Conservation (phyloP, 768 basidiomycete genomes). For the Postia placenta region DNA sequence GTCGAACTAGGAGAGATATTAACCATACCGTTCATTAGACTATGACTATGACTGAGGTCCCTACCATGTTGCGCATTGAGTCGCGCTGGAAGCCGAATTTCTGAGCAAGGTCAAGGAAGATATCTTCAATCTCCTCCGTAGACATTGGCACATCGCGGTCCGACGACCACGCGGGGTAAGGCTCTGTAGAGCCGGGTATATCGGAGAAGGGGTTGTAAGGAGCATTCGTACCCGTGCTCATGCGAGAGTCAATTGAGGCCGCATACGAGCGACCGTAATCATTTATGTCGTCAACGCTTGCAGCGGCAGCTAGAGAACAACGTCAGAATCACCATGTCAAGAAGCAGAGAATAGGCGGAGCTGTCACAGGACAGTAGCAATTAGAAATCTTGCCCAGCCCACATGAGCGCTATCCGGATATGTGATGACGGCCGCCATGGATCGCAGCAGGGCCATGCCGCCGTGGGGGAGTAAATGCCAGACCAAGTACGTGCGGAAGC, state of each 20-base stretch:
- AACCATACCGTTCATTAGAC: neutral
- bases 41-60: constrained; percentile 14
- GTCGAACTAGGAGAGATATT: constrained; percentile 63
- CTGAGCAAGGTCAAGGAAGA: constrained; percentile 95
- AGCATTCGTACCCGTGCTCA: constrained; percentile 19
- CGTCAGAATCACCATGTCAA: constrained; percentile 1
- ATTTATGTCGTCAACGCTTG: constrained; percentile 25
- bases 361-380: too few relatives aligned
- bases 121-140: constrained; percentile 97
- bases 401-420: constrained; percentile 6
- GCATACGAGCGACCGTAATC: constrained; percentile 24
- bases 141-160: constrained; percentile 94
- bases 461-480: too few relatives aligned
- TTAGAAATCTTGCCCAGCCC: too few relatives aligned
- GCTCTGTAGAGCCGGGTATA: constrained; percentile 37
- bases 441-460: too few relatives aligned
- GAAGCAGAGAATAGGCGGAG: too few relatives aligned
- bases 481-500: too few relatives aligned
- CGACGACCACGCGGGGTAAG: constrained; percentile 93
- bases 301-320: constrained; percentile 13
- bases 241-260: constrained; percentile 30
- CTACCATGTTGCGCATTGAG: constrained; percentile 91
- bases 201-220: constrained; percentile 22
- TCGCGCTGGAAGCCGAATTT: constrained; percentile 99
- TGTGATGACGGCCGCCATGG: constrained; percentile 6